Conservation (phyloP, 1,139 yeast genomes). For the Yamadazyma taylorii region DNA sequence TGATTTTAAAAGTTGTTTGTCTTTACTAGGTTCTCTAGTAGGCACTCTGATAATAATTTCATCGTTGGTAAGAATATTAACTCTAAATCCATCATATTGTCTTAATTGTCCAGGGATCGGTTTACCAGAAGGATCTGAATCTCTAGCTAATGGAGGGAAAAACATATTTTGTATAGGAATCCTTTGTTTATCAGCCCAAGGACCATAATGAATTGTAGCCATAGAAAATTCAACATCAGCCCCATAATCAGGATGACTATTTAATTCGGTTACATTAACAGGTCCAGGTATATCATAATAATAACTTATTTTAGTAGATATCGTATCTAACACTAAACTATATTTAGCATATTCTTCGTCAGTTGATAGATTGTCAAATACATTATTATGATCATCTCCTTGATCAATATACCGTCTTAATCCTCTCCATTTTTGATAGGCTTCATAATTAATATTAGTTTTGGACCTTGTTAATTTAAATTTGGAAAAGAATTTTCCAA, state of each 20-base stretch:
- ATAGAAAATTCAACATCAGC: slow-evolving; percentile 57
- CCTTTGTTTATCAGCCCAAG: slow-evolving; percentile 93
- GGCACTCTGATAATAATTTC: slow-evolving; percentile 76
- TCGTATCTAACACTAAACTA: slow-evolving; percentile 71
- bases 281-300: slow-evolving; percentile 72
- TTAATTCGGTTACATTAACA: slow-evolving; percentile 27
- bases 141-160: slow-evolving; percentile 67
- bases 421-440: slow-evolving; percentile 38
- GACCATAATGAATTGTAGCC: slow-evolving; percentile 82
- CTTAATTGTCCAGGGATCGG: slow-evolving; percentile 53
- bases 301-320: slow-evolving; percentile 52
- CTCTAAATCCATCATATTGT: slow-evolving; percentile 53
- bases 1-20: slow-evolving; percentile 35
- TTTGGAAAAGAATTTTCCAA: slow-evolving; percentile 3
- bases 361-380: slow-evolving; percentile 26
- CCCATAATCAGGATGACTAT: slow-evolving; percentile 58
- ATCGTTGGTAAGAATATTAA: slow-evolving; percentile 59
- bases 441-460: slow-evolving; percentile 7
- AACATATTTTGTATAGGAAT: slow-evolving; percentile 62
- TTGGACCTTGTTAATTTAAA: not conserved
- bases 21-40: slow-evolving; percentile 81
- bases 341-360: slow-evolving; percentile 80
- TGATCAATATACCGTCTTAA: slow-evolving; percentile 44
- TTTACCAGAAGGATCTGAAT: slow-evolving; percentile 46
- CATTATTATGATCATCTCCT: slow-evolving; percentile 29